Evolutionary conservation across 2,329 filamentous ascomycete genomes (phyloP).

Genomic region (Aspergillus tamarii): DNA sequence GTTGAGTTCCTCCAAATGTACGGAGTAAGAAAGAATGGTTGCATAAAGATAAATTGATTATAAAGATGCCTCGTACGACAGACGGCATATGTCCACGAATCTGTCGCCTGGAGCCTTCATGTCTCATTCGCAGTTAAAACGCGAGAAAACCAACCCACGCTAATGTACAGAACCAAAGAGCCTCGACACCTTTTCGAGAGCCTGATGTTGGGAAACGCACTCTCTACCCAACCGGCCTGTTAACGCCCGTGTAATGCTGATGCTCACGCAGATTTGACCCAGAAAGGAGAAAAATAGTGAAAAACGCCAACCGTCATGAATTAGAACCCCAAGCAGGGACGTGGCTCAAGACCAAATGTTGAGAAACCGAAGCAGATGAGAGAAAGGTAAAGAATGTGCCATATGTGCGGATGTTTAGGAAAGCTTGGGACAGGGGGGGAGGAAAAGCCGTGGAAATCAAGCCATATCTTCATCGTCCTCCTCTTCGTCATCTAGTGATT

Average conservation of each 20-base stretch:
- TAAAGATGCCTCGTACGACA: constrained; percentile 19
- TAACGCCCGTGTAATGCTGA: constrained; percentile 32
- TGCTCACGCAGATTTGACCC: constrained; percentile 24
- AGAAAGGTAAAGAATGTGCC: constrained; percentile 12
- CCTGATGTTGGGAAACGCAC: constrained; percentile 31
- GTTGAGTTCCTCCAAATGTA: constrained; percentile 6
- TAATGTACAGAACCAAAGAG: constrained; percentile 42
- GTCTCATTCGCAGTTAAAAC: constrained; percentile 23
- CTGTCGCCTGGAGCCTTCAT: constrained; percentile 23
- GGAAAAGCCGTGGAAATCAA: constrained; percentile 26
- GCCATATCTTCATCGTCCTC: constrained; percentile 61
- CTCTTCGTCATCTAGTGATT: constrained; percentile 75
- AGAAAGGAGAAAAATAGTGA: constrained; percentile 12
- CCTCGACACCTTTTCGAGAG: constrained; percentile 25
- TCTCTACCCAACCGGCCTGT: constrained; percentile 29
- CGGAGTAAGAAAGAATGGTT: constrained; percentile 7
- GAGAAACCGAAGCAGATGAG: background rate
- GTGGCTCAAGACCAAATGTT: background rate
- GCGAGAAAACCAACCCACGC: constrained; percentile 29
- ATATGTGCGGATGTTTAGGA: constrained; percentile 18
- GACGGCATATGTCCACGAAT: constrained; percentile 27
- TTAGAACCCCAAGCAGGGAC: constrained; percentile 10
- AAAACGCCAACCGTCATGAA: constrained; percentile 25
- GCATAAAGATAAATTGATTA: constrained; percentile 25
- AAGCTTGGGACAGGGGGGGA: constrained; percentile 17